Conservation (phyloP, 768 basidiomycete genomes). For the Tulasnella sp. region DNA sequence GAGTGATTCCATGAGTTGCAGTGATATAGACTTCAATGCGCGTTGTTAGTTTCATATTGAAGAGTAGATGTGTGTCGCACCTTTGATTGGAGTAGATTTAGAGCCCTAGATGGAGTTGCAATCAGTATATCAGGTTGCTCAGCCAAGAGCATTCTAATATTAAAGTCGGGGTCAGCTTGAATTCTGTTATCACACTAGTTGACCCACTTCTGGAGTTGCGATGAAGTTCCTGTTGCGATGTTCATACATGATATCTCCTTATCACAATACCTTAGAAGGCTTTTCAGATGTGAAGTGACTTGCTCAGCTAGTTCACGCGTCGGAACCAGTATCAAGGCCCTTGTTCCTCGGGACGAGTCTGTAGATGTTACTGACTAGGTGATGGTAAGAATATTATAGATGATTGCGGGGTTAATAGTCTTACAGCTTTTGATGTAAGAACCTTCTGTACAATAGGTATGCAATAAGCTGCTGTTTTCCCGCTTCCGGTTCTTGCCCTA, state of each 20-base stretch:
- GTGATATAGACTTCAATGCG: constrained; percentile 40
- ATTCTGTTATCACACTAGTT: not conserved
- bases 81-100: constrained; percentile 58
- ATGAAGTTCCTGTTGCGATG: constrained; percentile 54
- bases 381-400: not conserved
- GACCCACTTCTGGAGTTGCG: constrained; percentile 59
- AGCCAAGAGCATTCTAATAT: constrained; percentile 37
- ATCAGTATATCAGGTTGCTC: constrained; percentile 72
- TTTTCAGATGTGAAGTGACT: constrained; percentile 54
- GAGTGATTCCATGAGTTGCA: constrained; percentile 62
- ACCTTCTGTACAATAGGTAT: constrained; percentile 86
- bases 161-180: not conserved
- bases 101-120: constrained; percentile 59
- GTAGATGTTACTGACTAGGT: constrained; percentile 6
- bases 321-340: constrained; percentile 72
- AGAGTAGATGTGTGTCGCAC: constrained; percentile 24
- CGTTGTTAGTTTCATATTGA: not conserved
- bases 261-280: constrained; percentile 65
- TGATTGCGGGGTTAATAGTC: constrained; percentile 9
- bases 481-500: constrained; percentile 86
- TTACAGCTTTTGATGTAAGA: constrained; percentile 61
- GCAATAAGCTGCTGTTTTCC: constrained; percentile 94
- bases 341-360: constrained; percentile 39
- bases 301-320: constrained; percentile 91
- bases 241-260: constrained; percentile 59